These are phyloP conservation scores for Solanum lycopersicoides DNA, from an alignment of 257 asterid genomes.

Conservation along the genomic window DNA sequence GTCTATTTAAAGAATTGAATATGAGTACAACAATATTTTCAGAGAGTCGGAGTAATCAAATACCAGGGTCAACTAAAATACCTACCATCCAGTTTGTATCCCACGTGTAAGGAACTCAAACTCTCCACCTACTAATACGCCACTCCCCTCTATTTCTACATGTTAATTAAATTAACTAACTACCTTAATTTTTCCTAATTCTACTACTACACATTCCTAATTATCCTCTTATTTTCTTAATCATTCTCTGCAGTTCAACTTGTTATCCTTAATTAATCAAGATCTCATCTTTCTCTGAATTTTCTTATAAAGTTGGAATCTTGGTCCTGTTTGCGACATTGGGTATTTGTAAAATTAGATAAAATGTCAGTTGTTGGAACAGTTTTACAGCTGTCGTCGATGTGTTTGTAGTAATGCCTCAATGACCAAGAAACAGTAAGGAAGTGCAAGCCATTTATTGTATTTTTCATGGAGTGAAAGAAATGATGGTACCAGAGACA, in stretches of 20 bases:
- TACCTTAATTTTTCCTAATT: background rate
- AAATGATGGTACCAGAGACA: conserved; percentile 44
- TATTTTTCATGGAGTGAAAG: conserved; percentile 11
- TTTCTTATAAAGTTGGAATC: background rate
- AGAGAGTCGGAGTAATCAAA: background rate
- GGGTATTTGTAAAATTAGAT: background rate
- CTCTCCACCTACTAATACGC: conserved; percentile 17
- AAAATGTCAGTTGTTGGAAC: conserved; percentile 2
- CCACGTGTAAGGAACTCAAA: conserved; percentile 13
- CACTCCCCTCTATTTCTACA: conserved; percentile 2
- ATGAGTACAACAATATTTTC: background rate
- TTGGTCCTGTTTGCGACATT: conserved; percentile 7
- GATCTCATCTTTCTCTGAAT: background rate
- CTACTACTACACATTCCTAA: background rate
- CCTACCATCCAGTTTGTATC: background rate
- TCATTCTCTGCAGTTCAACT: background rate
- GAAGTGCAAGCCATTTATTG: background rate
- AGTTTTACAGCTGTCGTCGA: conserved; percentile 17
- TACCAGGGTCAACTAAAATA: background rate
- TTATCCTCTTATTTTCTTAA: background rate
- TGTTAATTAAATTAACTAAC: background rate
- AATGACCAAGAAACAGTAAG: background rate
- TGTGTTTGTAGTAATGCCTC: conserved; percentile 4
- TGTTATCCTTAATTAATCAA: background rate
- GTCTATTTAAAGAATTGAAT: background rate